Conservation (phyloP, 2,329 filamentous ascomycete genomes). For the Nemania sp. region DNA sequence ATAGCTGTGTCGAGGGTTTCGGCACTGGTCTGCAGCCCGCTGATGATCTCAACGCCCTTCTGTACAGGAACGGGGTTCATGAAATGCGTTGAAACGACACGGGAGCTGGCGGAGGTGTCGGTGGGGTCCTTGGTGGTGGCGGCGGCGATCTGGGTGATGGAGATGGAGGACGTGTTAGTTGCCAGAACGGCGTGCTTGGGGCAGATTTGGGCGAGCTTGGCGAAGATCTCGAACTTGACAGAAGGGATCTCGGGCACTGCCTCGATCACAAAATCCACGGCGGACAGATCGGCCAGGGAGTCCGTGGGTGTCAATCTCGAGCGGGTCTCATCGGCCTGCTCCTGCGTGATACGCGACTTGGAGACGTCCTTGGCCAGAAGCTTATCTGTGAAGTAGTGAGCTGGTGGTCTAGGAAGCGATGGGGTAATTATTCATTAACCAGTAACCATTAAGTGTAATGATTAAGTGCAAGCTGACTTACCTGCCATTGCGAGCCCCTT, state of each 20-base stretch:
- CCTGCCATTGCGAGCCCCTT: conserved; percentile 90
- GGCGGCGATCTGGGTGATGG: conserved; percentile 93
- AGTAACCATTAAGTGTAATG: conserved; percentile 10
- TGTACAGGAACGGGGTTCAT: conserved; percentile 99
- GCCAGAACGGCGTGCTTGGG: conserved; percentile 86
- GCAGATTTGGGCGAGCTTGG: conserved; percentile 77
- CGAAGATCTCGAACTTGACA: conserved; percentile 87
- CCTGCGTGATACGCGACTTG: conserved; percentile 82
- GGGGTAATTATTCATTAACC: background rate
- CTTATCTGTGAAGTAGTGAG: conserved; percentile 64
- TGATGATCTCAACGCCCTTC: conserved; percentile 97
- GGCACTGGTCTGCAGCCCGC: conserved; percentile 85
- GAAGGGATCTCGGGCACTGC: conserved; percentile 90
- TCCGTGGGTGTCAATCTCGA: conserved; percentile 71
- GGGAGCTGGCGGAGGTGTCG: conserved; percentile 78
- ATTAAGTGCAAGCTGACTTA: conserved; percentile 53
- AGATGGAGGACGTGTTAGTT: conserved; percentile 98
- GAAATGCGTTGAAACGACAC: conserved; percentile 95
- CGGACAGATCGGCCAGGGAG: conserved; percentile 73
- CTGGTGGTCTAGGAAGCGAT: background rate
- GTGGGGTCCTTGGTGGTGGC: conserved; percentile 77
- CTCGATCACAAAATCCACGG: conserved; percentile 97
- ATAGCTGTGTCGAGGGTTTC: conserved; percentile 81
- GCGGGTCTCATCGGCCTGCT: conserved; percentile 74
- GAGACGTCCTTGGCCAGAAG: conserved; percentile 89